These are phyloP conservation scores for Litsea cubeba DNA, from an alignment of 164 flowering plant genomes.

Conservation along the genomic window DNA sequence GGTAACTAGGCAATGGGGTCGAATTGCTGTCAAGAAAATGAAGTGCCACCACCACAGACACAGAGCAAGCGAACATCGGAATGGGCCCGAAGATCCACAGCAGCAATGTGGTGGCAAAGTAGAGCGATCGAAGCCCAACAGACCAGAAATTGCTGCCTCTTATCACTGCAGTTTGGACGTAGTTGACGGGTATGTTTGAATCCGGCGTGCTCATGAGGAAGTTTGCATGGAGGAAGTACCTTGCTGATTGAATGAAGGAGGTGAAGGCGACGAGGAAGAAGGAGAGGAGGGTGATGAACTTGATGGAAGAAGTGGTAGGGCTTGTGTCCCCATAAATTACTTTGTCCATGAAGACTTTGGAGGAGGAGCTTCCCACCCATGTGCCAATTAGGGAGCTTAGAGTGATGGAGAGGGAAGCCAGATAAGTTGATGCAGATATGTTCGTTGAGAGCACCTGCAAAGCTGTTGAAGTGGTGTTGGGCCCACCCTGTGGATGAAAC, in stretches of 20 bases:
- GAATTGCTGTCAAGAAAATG: conserved; percentile 37
- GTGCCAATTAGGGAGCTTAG: conserved; percentile 64
- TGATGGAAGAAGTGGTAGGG: conserved; percentile 32
- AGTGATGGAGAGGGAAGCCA: conserved; percentile 43
- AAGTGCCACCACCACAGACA: conserved; percentile 31
- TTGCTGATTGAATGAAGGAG: conserved; percentile 46
- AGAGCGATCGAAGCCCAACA: conserved; percentile 49
- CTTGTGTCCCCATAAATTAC: conserved; percentile 53
- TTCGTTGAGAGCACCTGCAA: conserved; percentile 37
- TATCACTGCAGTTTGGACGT: conserved; percentile 41
- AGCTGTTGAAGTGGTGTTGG: conserved; percentile 29
- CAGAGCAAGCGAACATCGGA: conserved; percentile 43
- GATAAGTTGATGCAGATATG: conserved; percentile 44
- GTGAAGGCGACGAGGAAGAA: conserved; percentile 58
- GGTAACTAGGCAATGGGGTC: conserved; percentile 25
- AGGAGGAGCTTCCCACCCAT: conserved; percentile 46
- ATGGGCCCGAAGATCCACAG: conserved; percentile 64
- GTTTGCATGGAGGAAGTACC: conserved; percentile 51
- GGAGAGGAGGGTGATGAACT: conserved; percentile 42
- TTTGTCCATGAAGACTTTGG: conserved; percentile 25
- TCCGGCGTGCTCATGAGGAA: conserved; percentile 57
- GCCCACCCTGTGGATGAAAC: conserved; percentile 25
- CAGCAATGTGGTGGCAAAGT: conserved; percentile 40
- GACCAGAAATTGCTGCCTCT: conserved; percentile 50
- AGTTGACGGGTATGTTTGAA: conserved; percentile 35